Evolutionary conservation across 306 rosid species (phyloP), one percentile per base, ranked within the genome.

Genomic region (Pueraria montana): DNA sequence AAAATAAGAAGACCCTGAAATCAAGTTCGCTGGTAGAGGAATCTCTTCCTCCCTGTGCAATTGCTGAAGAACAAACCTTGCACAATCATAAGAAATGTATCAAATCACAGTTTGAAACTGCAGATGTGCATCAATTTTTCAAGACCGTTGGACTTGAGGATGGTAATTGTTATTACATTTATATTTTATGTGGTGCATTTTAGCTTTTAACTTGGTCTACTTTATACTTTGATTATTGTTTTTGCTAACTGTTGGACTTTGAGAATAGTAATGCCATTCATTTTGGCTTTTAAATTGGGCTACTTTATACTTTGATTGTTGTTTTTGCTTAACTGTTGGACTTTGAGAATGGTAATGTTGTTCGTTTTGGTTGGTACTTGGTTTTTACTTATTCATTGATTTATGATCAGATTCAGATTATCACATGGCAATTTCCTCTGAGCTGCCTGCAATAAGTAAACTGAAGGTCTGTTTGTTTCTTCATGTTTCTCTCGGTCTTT

Each of bases 41-140:
- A 55, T 63, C 43, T 42, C 56, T 72, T 82, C 50, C 18, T 55
- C 89, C 74, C 4, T 18, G 13, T 84, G 83, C 76, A 49, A 81
- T 89, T 58, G 88, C 86, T 49, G 91, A 87, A 66, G 93, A 91
- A 72, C 72, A 38, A 8, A 84, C 82, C 23, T 55, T 80, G 67
- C 92, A 93, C 46, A 45, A 93, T 56, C 97, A 91, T 74, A 30
- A 63, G 3, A 69, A 86, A 78, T 93, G 97, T 74, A 80, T 91
- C 67, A 80, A 86, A 74, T 85, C 90, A 43, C 86, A 72, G 65
- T 73, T 24, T 56, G 72, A 72, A 80, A 17, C 81, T 30, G 13
- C 69, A 70, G 76, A 83, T 20, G 42, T 52, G 53, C 86, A 36
- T 23, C 61, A 88, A 3, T 84, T 89, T 81, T 83, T 83, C 6